These are phyloP conservation scores for Pouteria campechiana DNA, from an alignment of 179 eudicot genomes.

Conservation along the genomic window DNA sequence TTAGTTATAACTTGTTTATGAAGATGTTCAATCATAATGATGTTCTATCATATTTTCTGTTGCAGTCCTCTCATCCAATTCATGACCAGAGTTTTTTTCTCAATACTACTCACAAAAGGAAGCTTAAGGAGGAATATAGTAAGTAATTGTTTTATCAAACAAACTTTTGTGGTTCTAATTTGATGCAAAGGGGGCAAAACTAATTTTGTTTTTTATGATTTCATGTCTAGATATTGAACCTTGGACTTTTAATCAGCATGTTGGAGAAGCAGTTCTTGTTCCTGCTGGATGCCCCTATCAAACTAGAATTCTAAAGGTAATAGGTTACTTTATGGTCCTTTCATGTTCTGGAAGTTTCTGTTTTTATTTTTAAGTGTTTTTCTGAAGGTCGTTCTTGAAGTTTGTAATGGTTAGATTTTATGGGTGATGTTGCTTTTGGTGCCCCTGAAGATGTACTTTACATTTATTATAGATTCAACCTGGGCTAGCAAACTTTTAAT, in stretches of 20 bases:
- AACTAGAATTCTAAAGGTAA: slow-evolving; percentile 61
- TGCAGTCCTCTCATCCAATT: slow-evolving; percentile 72
- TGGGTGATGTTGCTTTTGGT: background rate
- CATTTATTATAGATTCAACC: no score
- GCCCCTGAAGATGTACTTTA: background rate
- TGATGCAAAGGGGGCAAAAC: background rate
- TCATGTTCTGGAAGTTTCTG: no score
- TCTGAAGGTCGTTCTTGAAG: background rate
- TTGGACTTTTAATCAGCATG: slow-evolving; percentile 75
- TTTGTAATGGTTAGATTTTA: background rate
- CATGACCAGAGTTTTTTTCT: slow-evolving; percentile 73
- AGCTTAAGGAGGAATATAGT: slow-evolving; percentile 86
- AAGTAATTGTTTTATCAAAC: slow-evolving; percentile 8
- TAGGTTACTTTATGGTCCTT: background rate
- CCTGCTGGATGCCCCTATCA: slow-evolving; percentile 99
- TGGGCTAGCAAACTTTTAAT: no score
- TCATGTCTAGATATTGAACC: slow-evolving; percentile 85
- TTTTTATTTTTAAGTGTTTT: background rate
- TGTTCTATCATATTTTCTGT: slow-evolving; percentile 3
- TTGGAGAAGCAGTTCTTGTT: slow-evolving; percentile 87
- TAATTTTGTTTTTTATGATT: slow-evolving; percentile 1
- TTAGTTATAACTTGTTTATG: background rate
- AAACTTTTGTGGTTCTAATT: background rate
- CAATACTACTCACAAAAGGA: slow-evolving; percentile 56
- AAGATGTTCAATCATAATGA: background rate